phyloP scores from a whole-genome alignment of 805 yeast genomes.

The Wickerhamomyces subpelliculosus region DNA sequence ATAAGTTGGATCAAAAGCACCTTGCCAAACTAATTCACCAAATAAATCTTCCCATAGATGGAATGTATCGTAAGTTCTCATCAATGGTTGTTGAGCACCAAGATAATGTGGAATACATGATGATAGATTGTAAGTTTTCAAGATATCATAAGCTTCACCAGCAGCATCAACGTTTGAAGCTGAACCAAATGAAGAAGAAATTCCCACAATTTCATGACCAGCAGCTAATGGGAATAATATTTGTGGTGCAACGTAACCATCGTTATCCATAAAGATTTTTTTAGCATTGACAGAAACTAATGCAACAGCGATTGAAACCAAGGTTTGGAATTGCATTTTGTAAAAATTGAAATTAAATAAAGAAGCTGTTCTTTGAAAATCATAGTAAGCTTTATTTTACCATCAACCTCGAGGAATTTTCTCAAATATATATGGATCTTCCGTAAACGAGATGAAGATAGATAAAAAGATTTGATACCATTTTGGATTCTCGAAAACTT shows the following conservation, averaged over 20 bases:
- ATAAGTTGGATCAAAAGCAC: constrained; percentile 29
- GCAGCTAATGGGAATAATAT: constrained; percentile 31
- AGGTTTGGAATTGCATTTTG: constrained; percentile 9
- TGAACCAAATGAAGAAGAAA: constrained; percentile 33
- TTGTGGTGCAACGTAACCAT: constrained; percentile 32
- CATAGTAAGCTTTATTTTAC: too few relatives aligned
- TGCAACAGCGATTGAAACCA: constrained; percentile 10
- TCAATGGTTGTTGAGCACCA: constrained; percentile 32
- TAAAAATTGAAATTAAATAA: background rate
- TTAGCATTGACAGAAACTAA: constrained; percentile 19
- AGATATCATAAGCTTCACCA: constrained; percentile 26
- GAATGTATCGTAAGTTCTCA: constrained; percentile 33
- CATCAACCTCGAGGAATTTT: background rate
- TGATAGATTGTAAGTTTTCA: constrained; percentile 27
- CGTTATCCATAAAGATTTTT: constrained; percentile 36
- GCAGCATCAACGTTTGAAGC: constrained; percentile 32
- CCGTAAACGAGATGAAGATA: too few relatives aligned
- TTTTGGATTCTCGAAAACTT: too few relatives aligned
- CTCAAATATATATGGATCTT: background rate
- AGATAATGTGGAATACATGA: constrained; percentile 30
- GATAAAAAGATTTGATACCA: too few relatives aligned
- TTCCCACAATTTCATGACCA: constrained; percentile 33
- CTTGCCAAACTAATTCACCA: constrained; percentile 36
- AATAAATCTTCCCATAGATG: constrained; percentile 30
- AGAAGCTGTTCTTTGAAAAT: background rate